Conservation (phyloP, 2,329 filamentous ascomycete species). For the Pyrenophora teres region DNA sequence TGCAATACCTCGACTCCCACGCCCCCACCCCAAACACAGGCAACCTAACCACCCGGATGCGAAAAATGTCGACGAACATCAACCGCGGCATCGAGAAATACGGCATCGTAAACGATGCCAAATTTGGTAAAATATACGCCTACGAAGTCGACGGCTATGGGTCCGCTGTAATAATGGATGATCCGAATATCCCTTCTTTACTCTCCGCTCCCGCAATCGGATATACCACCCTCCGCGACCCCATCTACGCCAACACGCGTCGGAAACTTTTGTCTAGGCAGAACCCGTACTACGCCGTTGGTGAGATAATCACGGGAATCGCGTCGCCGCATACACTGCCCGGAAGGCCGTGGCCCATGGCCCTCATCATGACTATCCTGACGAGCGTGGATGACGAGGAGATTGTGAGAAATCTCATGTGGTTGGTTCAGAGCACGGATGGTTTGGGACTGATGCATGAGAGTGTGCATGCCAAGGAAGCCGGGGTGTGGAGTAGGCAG, state of each 20-base stretch:
- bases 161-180: slow-evolving; percentile 67
- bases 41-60: slow-evolving; percentile 61
- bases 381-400: slow-evolving; percentile 55
- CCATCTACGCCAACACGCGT: slow-evolving; percentile 53
- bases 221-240: slow-evolving; percentile 51
- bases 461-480: slow-evolving; percentile 51
- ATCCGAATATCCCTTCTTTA: slow-evolving; percentile 71
- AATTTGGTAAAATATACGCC: slow-evolving; percentile 50
- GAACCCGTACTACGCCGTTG: slow-evolving; percentile 56
- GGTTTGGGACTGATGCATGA: slow-evolving; percentile 57
- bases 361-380: slow-evolving; percentile 54
- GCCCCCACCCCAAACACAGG: slow-evolving; percentile 50
- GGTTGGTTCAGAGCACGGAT: slow-evolving; percentile 54
- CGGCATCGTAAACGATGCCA: slow-evolving; percentile 45
- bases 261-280: slow-evolving; percentile 47
- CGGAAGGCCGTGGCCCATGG: slow-evolving; percentile 57
- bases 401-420: slow-evolving; percentile 48
- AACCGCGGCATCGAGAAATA: slow-evolving; percentile 50
- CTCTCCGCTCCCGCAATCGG: slow-evolving; percentile 67
- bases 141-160: slow-evolving; percentile 57
- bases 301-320: slow-evolving; percentile 52
- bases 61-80: slow-evolving; percentile 55
- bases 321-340: slow-evolving; percentile 54
- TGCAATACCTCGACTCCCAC: slow-evolving; percentile 49
- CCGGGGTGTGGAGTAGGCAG: slow-evolving; percentile 52